Evolutionary conservation across 805 yeast species (phyloP).

Genomic region (Metschnikowia lachancei): DNA sequence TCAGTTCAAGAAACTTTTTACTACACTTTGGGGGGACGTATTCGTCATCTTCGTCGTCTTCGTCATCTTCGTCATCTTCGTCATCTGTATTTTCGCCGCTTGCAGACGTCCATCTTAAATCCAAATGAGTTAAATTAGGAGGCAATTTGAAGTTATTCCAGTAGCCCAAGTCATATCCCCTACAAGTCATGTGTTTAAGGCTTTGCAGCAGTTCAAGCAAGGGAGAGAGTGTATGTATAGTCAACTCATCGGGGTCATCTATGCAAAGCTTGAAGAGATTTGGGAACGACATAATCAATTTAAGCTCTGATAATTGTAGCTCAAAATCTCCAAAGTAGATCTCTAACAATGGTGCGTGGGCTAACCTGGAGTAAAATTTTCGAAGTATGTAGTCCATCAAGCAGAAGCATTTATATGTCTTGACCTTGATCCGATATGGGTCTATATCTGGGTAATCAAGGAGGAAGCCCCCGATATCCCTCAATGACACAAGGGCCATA

Average conservation of each 20-base stretch:
- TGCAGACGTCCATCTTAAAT: conserved; percentile 43
- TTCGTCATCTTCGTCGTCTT: no score
- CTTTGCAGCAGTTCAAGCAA: conserved; percentile 12
- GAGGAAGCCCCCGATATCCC: no score
- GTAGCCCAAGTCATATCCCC: conserved; percentile 32
- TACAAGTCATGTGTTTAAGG: conserved; percentile 27
- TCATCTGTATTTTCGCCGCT: no score
- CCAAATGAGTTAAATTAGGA: conserved; percentile 25
- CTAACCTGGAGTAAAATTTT: conserved; percentile 20
- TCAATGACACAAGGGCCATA: no score
- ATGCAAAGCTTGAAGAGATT: conserved; percentile 32
- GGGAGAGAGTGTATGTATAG: no score
- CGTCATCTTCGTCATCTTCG: no score
- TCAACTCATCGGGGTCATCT: no score
- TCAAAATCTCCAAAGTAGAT: conserved; percentile 26
- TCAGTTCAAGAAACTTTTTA: conserved; percentile 9
- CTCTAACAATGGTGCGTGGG: conserved; percentile 20
- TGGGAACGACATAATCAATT: conserved; percentile 23
- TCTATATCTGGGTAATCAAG: conserved; percentile 25
- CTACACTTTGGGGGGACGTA: no score
- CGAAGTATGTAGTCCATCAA: conserved; percentile 27
- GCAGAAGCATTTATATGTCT: conserved; percentile 32
- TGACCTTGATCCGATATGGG: conserved; percentile 28
- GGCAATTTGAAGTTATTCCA: conserved; percentile 34
- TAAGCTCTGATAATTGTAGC: conserved; percentile 23